These are phyloP conservation scores for Tulasnella sp. DNA, from an alignment of 768 basidiomycete species.

Conservation along the genomic window DNA sequence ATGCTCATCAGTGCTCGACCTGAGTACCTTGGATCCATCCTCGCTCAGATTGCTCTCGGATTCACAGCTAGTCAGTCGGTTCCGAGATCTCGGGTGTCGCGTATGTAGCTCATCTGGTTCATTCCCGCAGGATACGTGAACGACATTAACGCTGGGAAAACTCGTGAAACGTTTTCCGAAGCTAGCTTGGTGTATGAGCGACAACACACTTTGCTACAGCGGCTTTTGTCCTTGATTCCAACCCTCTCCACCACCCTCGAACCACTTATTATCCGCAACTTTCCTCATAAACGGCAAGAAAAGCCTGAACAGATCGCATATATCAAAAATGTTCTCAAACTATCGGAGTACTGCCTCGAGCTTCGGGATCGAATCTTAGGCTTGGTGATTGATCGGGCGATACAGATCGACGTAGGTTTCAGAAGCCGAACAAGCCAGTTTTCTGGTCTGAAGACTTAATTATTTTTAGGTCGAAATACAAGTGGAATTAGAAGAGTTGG, in stretches of 20 bases:
- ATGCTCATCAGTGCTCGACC: slow-evolving; percentile 86
- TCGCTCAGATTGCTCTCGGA: slow-evolving; percentile 70
- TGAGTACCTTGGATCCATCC: slow-evolving; percentile 78
- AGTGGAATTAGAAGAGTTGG: slow-evolving; percentile 86
- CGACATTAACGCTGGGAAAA: not conserved
- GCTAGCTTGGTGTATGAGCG: slow-evolving; percentile 68
- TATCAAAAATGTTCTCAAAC: slow-evolving; percentile 74
- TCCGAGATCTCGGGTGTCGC: not conserved
- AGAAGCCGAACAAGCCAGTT: not conserved
- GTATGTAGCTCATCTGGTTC: not conserved
- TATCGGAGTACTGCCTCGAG: slow-evolving; percentile 82
- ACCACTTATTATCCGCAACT: slow-evolving; percentile 70
- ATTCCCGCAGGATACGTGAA: not conserved
- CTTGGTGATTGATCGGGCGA: slow-evolving; percentile 83
- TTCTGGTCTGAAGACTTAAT: not conserved
- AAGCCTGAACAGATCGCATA: slow-evolving; percentile 74
- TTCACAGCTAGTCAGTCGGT: slow-evolving; percentile 73
- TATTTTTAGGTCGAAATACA: slow-evolving; percentile 79
- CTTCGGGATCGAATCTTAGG: slow-evolving; percentile 69
- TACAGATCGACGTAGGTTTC: slow-evolving; percentile 81
- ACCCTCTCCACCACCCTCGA: slow-evolving; percentile 80
- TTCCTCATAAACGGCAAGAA: slow-evolving; percentile 88
- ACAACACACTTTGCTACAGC: slow-evolving; percentile 71
- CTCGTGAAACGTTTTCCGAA: slow-evolving; percentile 21
- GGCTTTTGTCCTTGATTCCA: slow-evolving; percentile 82